Base-by-base conservation (phyloP, 108 stramenopile genomes). In the Tribonema minus region DNA sequence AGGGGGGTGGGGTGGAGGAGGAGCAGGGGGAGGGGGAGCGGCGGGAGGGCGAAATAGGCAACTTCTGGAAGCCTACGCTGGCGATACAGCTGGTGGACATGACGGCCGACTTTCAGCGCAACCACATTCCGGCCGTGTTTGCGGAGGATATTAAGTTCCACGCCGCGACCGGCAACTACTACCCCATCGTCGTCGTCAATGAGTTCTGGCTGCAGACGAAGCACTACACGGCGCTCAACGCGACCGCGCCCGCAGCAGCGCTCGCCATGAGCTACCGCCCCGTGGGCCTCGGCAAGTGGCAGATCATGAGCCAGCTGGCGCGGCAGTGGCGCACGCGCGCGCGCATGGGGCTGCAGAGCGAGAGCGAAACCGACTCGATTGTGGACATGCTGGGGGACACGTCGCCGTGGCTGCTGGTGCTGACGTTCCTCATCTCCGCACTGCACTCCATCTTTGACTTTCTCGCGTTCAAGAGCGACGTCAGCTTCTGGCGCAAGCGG, bases 381-480 rank as follows among this genome's bases (percentile, higher is more conserved):
- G 12, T n/a, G 9, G 2, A 71, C 58, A 25, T 71, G 70, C 59
- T 71, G 35, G 58, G 58, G 39, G 72, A 72, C 20, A 72, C 72
- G 20, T 61, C 30, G 29, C 72, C 72, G 3, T 61, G 59, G 26
- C 23, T 72, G 1, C 72, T 72, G 39, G 72, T 30, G 20, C 32
- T 72, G 37, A 72, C 72, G 9, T 61, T 72, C 59, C 28, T 72
- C n/a, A 38, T 72, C 7, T 58, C 74, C 25, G 7, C 64, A 1
- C 71, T 93, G 38, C 93, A 94, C 77, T 84, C 87, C 23, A 64
- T 93, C 3, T 92, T 94, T 82, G 92, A 93, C 66, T 66, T 89
- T 5, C 82, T 92, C 34, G 93, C 93, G 31, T 92, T 94, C 86
- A 88, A 88, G 64, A 91, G 90, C 63, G 92, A 94, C 86, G 88